Percentiles rank a stretch among this genome's conserved stretches.
Evolutionary conservation across 306 rosid genomes (phyloP).

Genomic region (Quercus dentata): DNA sequence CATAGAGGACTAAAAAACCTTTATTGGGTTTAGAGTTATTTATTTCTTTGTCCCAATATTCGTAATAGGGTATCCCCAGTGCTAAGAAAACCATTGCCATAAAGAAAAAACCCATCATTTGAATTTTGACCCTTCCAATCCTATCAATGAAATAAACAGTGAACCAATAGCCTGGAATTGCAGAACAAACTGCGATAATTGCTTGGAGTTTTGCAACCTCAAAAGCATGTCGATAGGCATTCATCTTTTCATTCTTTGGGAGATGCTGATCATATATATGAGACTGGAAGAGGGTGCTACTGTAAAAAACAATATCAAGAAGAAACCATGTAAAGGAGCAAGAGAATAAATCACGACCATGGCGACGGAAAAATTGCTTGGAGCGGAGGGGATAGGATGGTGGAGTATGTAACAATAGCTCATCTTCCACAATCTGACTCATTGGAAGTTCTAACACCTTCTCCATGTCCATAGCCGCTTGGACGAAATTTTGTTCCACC

Average conservation of each 20-base stretch:
- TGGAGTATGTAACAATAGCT: not conserved
- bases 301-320: slow-evolving; percentile 67
- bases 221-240: slow-evolving; percentile 36
- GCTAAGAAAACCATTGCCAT: slow-evolving; percentile 54
- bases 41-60: slow-evolving; percentile 26
- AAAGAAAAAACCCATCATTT: slow-evolving; percentile 53
- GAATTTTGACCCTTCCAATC: slow-evolving; percentile 61
- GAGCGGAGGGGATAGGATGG: slow-evolving; percentile 42
- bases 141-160: slow-evolving; percentile 66
- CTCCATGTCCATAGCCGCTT: slow-evolving; percentile 78
- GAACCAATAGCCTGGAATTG: slow-evolving; percentile 81
- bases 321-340: slow-evolving; percentile 62
- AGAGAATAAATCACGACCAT: slow-evolving; percentile 64
- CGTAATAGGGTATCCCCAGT: slow-evolving; percentile 55
- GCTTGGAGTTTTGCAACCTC: slow-evolving; percentile 54
- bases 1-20: slow-evolving; percentile 55
- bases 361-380: slow-evolving; percentile 42
- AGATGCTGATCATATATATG: slow-evolving; percentile 34
- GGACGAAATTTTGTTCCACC: slow-evolving; percentile 60
- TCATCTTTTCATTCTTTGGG: accelerated
- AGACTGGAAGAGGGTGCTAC: slow-evolving; percentile 67
- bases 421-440: slow-evolving; percentile 47
- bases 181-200: slow-evolving; percentile 47
- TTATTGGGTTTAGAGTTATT: accelerated
- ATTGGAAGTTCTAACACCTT: slow-evolving; percentile 53